Evolutionary conservation across 2,329 filamentous ascomycete species (phyloP).

Genomic region (Xylaria sp.): DNA sequence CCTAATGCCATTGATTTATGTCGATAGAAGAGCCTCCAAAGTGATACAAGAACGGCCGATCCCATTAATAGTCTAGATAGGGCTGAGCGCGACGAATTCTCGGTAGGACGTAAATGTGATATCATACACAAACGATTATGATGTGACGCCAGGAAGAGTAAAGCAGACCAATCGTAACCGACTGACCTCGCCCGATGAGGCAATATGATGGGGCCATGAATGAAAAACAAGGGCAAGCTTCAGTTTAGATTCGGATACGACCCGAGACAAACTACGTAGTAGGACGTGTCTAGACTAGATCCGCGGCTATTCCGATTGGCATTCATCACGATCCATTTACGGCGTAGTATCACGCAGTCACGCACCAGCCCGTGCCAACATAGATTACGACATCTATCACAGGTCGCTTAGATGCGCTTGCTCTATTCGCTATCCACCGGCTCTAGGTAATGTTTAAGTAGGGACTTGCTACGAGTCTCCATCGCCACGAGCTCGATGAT

Average conservation of each 20-base stretch:
- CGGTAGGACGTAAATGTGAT: neutral
- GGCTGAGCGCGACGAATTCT: conserved; percentile 27
- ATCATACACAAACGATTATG: conserved; percentile 7
- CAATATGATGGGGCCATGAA: neutral
- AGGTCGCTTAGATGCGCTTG: neutral
- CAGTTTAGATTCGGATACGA: conserved; percentile 16
- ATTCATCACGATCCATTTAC: neutral
- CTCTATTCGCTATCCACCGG: neutral
- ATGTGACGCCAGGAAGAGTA: conserved; percentile 9
- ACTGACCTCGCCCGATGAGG: neutral
- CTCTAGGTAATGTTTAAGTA: neutral
- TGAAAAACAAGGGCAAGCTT: neutral
- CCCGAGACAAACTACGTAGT: conserved; percentile 15
- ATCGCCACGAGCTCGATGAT: neutral
- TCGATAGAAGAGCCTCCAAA: conserved; percentile 7
- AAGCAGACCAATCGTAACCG: conserved; percentile 16
- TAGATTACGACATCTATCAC: neutral
- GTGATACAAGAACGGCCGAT: neutral
- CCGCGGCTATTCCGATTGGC: conserved; percentile 23
- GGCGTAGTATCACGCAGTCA: neutral
- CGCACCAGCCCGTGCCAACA: neutral
- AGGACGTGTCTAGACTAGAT: neutral
- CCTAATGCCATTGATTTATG: neutral
- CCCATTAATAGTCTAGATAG: conserved; percentile 20
- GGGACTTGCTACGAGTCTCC: neutral